Conservation (phyloP, 257 asterid species). For the Nicotiana paniculata region DNA sequence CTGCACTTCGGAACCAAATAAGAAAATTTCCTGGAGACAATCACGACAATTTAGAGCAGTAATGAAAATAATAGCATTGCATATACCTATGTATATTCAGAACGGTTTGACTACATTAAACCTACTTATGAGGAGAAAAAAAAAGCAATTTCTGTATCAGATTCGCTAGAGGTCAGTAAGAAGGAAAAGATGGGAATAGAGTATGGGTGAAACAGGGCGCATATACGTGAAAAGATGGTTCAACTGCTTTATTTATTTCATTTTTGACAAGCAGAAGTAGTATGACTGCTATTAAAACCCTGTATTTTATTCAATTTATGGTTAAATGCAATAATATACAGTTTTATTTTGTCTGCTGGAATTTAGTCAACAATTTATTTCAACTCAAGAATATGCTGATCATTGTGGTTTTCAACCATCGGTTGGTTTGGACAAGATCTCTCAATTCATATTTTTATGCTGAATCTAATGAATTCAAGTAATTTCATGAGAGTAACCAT, state of each 20-base stretch:
- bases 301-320: background rate
- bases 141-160: background rate
- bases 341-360: background rate
- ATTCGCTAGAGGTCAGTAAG: background rate
- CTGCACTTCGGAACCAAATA: slow-evolving; percentile 52
- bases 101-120: background rate
- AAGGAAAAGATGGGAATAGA: background rate
- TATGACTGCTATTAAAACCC: background rate
- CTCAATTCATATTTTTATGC: background rate
- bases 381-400: background rate
- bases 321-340: background rate
- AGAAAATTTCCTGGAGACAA: slow-evolving; percentile 44
- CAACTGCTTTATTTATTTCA: background rate
- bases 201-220: background rate
- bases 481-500: background rate
- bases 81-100: background rate
- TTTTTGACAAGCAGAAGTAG: background rate
- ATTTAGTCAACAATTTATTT: background rate
- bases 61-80: background rate
- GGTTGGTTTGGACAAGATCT: background rate
- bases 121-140: background rate
- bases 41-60: slow-evolving; percentile 9
- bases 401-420: background rate
- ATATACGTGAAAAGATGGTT: background rate
- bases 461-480: background rate